phyloP scores from a whole-genome alignment of 441 rosid genomes.

The Theobroma grandiflorum region DNA sequence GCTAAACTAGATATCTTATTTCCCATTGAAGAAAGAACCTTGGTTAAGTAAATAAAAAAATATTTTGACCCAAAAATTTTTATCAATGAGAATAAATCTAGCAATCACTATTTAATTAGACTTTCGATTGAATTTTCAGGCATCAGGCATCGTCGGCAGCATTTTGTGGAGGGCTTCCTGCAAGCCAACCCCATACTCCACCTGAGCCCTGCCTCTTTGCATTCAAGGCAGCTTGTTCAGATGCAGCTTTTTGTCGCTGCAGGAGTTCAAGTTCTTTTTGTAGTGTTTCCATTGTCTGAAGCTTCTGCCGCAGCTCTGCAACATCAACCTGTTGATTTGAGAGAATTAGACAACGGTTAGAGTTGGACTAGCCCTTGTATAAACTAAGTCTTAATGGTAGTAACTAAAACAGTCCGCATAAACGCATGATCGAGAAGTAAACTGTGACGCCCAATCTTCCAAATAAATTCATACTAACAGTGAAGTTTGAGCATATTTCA shows the following conservation, averaged over 20 bases:
- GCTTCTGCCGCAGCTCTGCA: conserved; percentile 93
- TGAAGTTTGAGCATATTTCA: background rate
- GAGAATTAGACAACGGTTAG: conserved; percentile 9
- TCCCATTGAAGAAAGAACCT: conserved; percentile 34
- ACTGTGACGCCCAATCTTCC: background rate
- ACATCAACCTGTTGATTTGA: conserved; percentile 78
- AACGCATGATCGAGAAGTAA: too few relatives aligned
- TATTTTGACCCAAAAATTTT: conserved; percentile 28
- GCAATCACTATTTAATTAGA: conserved; percentile 17
- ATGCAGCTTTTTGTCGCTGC: conserved; percentile 95
- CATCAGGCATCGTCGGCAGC: conserved; percentile 52
- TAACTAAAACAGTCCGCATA: too few relatives aligned
- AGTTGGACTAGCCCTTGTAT: background rate
- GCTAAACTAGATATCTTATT: conserved; percentile 31
- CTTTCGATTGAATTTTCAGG: conserved; percentile 31
- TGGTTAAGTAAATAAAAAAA: conserved; percentile 23
- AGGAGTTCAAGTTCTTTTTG: conserved; percentile 92
- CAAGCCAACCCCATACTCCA: conserved; percentile 98
- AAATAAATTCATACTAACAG: background rate
- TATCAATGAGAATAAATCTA: conserved; percentile 32
- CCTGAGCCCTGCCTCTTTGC: conserved; percentile 82
- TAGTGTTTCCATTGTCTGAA: conserved; percentile 83
- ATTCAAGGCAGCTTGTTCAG: conserved; percentile 83
- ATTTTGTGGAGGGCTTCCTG: conserved; percentile 67
- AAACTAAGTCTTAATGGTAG: background rate